Conservation (phyloP, 306 rosid species). For the Prosopis cineraria region DNA sequence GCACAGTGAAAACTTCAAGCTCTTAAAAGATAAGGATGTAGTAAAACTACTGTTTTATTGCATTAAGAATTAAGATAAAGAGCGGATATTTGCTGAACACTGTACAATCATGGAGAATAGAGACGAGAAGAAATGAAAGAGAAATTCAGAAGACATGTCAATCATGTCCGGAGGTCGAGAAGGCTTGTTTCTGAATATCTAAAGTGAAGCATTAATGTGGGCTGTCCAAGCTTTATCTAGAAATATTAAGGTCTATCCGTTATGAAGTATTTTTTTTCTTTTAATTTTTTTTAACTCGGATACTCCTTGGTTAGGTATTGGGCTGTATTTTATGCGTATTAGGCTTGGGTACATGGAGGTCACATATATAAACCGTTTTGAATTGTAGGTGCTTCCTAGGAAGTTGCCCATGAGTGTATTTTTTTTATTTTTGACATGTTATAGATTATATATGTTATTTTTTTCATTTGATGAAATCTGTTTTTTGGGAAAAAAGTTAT, state of each 20-base stretch:
- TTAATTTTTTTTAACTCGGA: too few species aligned
- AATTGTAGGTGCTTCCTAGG: neutral
- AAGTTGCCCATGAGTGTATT: neutral
- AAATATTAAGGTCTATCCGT: neutral
- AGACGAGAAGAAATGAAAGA: neutral
- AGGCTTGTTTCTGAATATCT: neutral
- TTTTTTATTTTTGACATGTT: neutral
- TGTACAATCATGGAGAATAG: neutral
- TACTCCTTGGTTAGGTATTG: neutral
- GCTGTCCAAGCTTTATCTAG: neutral
- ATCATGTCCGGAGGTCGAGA: neutral
- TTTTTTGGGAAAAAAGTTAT: neutral
- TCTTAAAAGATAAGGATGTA: neutral
- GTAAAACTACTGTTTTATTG: neutral
- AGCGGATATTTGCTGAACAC: neutral
- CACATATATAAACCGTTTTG: neutral
- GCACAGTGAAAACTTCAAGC: neutral
- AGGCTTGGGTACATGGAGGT: neutral
- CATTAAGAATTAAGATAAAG: neutral
- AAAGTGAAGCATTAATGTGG: neutral
- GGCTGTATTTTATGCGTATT: neutral
- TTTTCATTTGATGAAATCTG: conserved; percentile 8
- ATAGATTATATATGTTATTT: neutral
- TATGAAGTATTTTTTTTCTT: neutral
- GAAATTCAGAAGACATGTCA: neutral